Conservation (phyloP, 768 basidiomycete genomes). For the Rhodosporidiobolus odoratus region DNA sequence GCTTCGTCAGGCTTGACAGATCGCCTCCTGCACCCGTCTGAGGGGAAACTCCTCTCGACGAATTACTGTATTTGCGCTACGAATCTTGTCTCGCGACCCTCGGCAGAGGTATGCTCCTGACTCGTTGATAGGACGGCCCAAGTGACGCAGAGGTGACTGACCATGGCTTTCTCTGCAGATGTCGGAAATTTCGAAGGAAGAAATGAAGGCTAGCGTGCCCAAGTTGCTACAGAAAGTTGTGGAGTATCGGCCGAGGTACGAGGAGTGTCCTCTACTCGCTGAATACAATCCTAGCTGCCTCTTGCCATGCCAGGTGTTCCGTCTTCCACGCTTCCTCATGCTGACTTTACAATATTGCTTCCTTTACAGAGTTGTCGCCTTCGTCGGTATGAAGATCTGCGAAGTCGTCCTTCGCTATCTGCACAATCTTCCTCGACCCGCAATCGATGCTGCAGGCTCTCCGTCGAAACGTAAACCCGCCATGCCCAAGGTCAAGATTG, state of each 20-base stretch:
- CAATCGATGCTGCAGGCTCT: background rate
- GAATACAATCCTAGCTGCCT: too few species aligned
- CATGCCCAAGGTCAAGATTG: conserved; percentile 27
- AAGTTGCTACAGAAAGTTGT: conserved; percentile 12
- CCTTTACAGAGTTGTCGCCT: conserved; percentile 5
- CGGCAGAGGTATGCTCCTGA: conserved; percentile 11
- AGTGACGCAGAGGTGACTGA: background rate
- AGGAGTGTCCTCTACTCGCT: too few species aligned
- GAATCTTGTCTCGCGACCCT: conserved; percentile 19
- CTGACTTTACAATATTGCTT: background rate
- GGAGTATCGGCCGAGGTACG: conserved; percentile 8
- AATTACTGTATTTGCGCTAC: conserved; percentile 14
- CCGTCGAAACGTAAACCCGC: conserved; percentile 6
- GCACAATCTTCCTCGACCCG: background rate
- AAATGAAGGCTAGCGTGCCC: conserved; percentile 18
- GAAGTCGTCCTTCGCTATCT: conserved; percentile 24
- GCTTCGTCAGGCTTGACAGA: conserved; percentile 23
- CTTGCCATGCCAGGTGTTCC: too few species aligned
- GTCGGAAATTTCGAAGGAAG: conserved; percentile 28
- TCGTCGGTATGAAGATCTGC: conserved; percentile 36
- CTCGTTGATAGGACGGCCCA: background rate
- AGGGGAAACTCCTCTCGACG: conserved; percentile 6
- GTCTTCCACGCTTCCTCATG: too few species aligned
- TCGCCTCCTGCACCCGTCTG: conserved; percentile 15
- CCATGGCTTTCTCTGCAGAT: background rate